These are phyloP conservation scores for Millerago galiae DNA, from an alignment of 805 yeast species.

Conservation along the genomic window DNA sequence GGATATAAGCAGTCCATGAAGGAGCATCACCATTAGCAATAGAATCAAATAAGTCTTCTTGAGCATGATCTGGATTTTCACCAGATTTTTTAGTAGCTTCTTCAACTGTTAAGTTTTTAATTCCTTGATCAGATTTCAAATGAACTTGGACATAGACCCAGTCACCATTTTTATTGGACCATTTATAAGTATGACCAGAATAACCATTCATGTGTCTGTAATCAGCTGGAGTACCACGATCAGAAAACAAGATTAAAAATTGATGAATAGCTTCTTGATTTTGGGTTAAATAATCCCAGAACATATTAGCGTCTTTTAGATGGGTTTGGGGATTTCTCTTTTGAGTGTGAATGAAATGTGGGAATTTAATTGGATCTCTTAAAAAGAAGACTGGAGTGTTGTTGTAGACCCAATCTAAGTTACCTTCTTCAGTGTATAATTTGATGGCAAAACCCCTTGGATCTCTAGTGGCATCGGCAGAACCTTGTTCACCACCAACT, in stretches of 20 bases:
- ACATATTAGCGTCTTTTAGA: conserved; percentile 69
- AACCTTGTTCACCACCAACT: conserved; percentile 80
- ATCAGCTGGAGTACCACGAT: conserved; percentile 76
- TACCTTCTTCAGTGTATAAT: conserved; percentile 79
- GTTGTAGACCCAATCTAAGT: conserved; percentile 79
- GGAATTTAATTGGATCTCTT: conserved; percentile 82
- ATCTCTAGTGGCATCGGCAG: conserved; percentile 80
- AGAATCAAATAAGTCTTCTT: conserved; percentile 70
- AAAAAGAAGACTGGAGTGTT: conserved; percentile 82
- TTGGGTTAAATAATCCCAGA: conserved; percentile 69
- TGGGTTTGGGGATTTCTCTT: conserved; percentile 81
- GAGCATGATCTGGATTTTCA: conserved; percentile 76
- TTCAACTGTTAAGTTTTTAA: conserved; percentile 39
- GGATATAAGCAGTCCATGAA: conserved; percentile 80
- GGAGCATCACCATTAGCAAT: conserved; percentile 77
- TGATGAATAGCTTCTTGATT: conserved; percentile 75
- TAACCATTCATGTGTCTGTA: conserved; percentile 78
- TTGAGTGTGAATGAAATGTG: conserved; percentile 84
- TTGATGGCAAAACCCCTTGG: conserved; percentile 83
- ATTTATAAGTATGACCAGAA: conserved; percentile 80
- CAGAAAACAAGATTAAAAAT: conserved; percentile 65
- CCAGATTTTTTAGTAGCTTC: conserved; percentile 66
- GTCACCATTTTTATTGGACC: conserved; percentile 69
- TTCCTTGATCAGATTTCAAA: conserved; percentile 59
- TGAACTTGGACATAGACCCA: conserved; percentile 79